Percentiles rank a stretch among this genome's conserved stretches.
phyloP scores from a whole-genome alignment of 2,329 filamentous ascomycete species.

The Rugonectria rugulosa region DNA sequence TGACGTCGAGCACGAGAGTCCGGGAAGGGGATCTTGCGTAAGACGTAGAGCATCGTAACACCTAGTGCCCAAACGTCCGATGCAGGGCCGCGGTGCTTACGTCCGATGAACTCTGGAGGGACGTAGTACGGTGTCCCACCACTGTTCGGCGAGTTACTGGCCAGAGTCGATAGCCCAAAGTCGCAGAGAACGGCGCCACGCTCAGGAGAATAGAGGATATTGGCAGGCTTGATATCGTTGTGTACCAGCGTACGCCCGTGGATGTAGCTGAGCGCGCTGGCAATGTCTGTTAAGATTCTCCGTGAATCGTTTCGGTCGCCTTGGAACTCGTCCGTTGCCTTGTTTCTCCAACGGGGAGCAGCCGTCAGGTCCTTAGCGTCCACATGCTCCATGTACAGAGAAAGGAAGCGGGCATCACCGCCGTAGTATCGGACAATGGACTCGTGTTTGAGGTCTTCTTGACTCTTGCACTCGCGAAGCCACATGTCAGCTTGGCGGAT shows the following conservation, averaged over 20 bases:
- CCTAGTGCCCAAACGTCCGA: slow-evolving; percentile 69
- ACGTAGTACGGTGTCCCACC: slow-evolving; percentile 70
- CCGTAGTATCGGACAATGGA: slow-evolving; percentile 67
- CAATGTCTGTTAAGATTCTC: slow-evolving; percentile 62
- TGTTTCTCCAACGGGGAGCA: slow-evolving; percentile 57
- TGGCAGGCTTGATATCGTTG: slow-evolving; percentile 70
- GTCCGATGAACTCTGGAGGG: slow-evolving; percentile 66
- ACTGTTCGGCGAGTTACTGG: slow-evolving; percentile 53
- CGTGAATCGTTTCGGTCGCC: slow-evolving; percentile 58
- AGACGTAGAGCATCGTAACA: slow-evolving; percentile 66
- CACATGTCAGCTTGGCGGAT: slow-evolving; percentile 68
- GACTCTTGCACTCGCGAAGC: slow-evolving; percentile 64
- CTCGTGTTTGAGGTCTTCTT: slow-evolving; percentile 62
- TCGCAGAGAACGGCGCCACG: slow-evolving; percentile 68
- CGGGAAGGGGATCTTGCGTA: slow-evolving; percentile 63
- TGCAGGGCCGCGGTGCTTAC: slow-evolving; percentile 59
- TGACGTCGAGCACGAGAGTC: slow-evolving; percentile 57
- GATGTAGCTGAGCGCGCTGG: slow-evolving; percentile 62
- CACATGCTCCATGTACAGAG: slow-evolving; percentile 68
- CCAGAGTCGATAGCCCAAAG: slow-evolving; percentile 63
- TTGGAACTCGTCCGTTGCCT: slow-evolving; percentile 56
- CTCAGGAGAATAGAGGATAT: slow-evolving; percentile 66
- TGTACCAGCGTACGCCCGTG: slow-evolving; percentile 62
- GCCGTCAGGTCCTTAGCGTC: slow-evolving; percentile 63
- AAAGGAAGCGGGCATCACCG: slow-evolving; percentile 66